A percentile compares a stretch with the other conserved stretches of the same genome.
Conservation (phyloP, 257 asterid genomes). For the Linaria vulgaris region DNA sequence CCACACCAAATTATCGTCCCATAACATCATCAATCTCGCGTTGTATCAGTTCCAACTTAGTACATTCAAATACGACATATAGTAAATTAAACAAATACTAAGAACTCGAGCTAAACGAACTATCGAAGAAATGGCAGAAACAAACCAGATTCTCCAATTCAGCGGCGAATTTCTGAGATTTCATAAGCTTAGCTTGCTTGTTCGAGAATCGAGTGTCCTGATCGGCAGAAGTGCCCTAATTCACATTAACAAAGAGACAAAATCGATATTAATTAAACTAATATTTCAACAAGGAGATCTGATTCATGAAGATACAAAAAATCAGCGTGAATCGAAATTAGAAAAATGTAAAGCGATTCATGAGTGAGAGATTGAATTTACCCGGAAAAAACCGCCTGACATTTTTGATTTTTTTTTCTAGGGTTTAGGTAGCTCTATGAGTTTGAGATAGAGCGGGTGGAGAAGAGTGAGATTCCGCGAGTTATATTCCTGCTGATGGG, state of each 20-base stretch:
- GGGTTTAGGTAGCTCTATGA: conserved; percentile 46
- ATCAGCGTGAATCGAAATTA: background rate
- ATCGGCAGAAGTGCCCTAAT: conserved; percentile 95
- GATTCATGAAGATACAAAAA: conserved; percentile 20
- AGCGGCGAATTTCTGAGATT: conserved; percentile 93
- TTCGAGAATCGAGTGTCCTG: conserved; percentile 99
- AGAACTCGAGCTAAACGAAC: background rate
- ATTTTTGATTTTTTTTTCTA: no score
- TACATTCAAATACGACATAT: conserved; percentile 1
- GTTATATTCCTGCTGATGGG: background rate
- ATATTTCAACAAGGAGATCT: conserved; percentile 14
- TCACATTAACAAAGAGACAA: conserved; percentile 15
- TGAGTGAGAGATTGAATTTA: conserved; percentile 26
- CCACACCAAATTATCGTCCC: background rate
- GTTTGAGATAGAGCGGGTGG: background rate
- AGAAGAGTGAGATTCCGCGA: background rate
- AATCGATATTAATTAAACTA: background rate
- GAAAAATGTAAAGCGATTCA: background rate
- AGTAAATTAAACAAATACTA: background rate
- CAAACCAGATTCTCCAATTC: conserved; percentile 92
- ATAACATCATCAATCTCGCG: conserved; percentile 20
- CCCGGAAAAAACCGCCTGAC: conserved; percentile 98
- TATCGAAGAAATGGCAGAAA: background rate
- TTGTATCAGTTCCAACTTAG: conserved; percentile 22
- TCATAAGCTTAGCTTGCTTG: conserved; percentile 91